Base-by-base conservation (phyloP, 2,329 filamentous ascomycete genomes). In the Microsporum audouinii region DNA sequence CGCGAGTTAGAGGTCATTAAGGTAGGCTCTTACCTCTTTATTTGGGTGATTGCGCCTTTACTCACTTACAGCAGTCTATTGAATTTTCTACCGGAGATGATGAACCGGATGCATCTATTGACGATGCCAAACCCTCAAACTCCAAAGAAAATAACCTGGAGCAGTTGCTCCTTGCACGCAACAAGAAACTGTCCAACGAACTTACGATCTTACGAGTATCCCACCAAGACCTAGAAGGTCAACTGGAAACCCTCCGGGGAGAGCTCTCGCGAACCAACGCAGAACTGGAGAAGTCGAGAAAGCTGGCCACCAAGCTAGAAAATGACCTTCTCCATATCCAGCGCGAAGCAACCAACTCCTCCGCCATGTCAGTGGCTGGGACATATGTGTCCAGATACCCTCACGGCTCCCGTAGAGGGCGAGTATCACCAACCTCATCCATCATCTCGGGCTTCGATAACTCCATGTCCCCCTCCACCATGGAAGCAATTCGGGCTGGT, bases 401-500 rank as follows among this genome's bases (percentile, higher is more conserved):
- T 1, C 85, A 84, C 66, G 85, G 88, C 43, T 79, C 81, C 1
- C 82, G 88, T 57, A 84, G 85, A 68, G 84, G 88, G 34, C 83
- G 87, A 45, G 79, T 88, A 14, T 97, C 94, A 2, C 95, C 94
- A 0, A 97, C 94, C 0, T 97, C 92, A 2, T 97, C 92, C 23
- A 97, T 99, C 68, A 97, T 99, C 68, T 96, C 91, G 63, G 94
- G 94, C n/a, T 91, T 96, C 70, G 89, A 95, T 69, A 86, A 88
- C 27, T 81, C 84, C 49, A 78, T 78, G 47, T 72, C 75, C 56
- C 78, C 75, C 23, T 77, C 76, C 41, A 79, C 78, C 12, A 76
- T 86, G 66, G 83, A 86, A 43, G 76, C 82, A 5, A 76, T 87
- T 29, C 80, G 84, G 36, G 81, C 80, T 1, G 88, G 90, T 55